Conservation (phyloP, 345 rosid genomes). For the Aquilaria sinensis region DNA sequence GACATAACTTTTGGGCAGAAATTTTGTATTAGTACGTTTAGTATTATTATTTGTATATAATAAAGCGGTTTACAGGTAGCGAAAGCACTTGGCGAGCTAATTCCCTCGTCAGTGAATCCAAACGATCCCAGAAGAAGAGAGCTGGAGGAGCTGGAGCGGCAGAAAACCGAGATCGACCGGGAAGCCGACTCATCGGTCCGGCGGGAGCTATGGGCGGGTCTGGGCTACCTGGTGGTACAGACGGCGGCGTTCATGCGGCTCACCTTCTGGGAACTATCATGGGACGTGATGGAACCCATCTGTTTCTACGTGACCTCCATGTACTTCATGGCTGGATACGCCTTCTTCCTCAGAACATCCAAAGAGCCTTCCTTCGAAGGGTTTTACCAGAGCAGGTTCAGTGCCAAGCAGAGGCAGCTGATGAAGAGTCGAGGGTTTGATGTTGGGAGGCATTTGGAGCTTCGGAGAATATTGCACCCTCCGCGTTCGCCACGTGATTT, state of each 20-base stretch:
- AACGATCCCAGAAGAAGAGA: conserved; percentile 62
- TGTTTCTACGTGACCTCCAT: conserved; percentile 76
- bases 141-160: conserved; percentile 51
- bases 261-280: conserved; percentile 95
- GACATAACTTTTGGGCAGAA: too few species aligned
- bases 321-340: conserved; percentile 67
- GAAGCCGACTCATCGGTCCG: conserved; percentile 53
- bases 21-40: too few species aligned
- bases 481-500: background rate
- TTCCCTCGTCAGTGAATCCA: conserved; percentile 40
- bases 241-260: conserved; percentile 87
- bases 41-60: background rate
- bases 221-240: conserved; percentile 60
- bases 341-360: conserved; percentile 77
- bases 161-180: conserved; percentile 42
- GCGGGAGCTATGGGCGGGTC: conserved; percentile 72
- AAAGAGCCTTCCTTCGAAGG: conserved; percentile 91
- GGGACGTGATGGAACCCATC: conserved; percentile 99
- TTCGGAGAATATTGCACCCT: conserved; percentile 32
- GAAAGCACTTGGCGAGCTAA: conserved; percentile 56
- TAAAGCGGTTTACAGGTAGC: conserved; percentile 49
- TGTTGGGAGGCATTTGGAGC: conserved; percentile 48
- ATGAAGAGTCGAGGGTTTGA: conserved; percentile 44
- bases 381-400: conserved; percentile 66
- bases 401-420: conserved; percentile 55